phyloP scores from a whole-genome alignment of 2,329 filamentous ascomycete species.

The Teratosphaeria viscida region DNA sequence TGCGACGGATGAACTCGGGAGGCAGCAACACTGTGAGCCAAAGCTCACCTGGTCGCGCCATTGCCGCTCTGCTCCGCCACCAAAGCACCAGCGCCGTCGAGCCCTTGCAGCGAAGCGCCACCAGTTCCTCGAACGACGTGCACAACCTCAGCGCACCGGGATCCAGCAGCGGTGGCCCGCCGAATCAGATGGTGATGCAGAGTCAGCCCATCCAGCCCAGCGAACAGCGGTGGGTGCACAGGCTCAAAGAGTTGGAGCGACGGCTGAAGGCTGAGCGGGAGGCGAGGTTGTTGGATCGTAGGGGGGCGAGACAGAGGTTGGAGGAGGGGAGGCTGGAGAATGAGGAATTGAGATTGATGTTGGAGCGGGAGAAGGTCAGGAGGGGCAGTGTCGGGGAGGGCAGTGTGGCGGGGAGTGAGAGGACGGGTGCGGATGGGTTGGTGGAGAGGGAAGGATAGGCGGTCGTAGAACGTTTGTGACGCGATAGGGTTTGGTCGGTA shows the following conservation, averaged over 20 bases:
- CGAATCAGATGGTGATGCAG: slow-evolving; percentile 35
- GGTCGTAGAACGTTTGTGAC: not conserved
- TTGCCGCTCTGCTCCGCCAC: slow-evolving; percentile 45
- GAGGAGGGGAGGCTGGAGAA: slow-evolving; percentile 68
- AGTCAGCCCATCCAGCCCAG: slow-evolving; percentile 33
- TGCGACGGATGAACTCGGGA: slow-evolving; percentile 1
- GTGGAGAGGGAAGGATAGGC: slow-evolving; percentile 1
- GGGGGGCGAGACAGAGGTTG: slow-evolving; percentile 68
- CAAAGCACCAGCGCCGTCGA: slow-evolving; percentile 44
- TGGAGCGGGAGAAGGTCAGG: slow-evolving; percentile 47
- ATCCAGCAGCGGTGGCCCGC: not conserved
- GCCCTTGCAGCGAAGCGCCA: slow-evolving; percentile 14
- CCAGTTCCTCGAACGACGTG: slow-evolving; percentile 15
- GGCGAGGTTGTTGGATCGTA: slow-evolving; percentile 71
- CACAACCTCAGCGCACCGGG: not conserved
- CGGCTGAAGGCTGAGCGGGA: slow-evolving; percentile 85
- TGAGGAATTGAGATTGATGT: slow-evolving; percentile 54
- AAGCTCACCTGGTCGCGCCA: slow-evolving; percentile 5
- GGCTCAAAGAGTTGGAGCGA: slow-evolving; percentile 77
- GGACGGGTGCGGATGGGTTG: not conserved
- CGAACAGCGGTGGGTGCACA: slow-evolving; percentile 73
- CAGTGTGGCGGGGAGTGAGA: slow-evolving; percentile 2
- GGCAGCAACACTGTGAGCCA: not conserved
- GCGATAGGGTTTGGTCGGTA: not conserved
- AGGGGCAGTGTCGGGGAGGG: slow-evolving; percentile 15